These are phyloP conservation scores for Nannizzia gypsea DNA, from an alignment of 2,329 filamentous ascomycete species.

Conservation along the genomic window DNA sequence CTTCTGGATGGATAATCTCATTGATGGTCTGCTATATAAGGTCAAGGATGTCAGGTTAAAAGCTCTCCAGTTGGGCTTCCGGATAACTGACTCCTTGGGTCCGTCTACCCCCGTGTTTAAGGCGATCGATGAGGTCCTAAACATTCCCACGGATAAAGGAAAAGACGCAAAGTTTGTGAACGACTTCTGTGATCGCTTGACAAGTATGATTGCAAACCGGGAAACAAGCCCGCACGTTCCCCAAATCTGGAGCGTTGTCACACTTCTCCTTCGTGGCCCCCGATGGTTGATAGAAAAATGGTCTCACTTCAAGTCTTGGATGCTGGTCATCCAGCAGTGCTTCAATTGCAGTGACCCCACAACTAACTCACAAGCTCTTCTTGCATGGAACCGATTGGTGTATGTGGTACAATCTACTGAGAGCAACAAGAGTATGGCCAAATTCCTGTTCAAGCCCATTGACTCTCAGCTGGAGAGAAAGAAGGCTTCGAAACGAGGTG, in stretches of 20 bases:
- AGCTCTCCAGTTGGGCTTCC: constrained; percentile 62
- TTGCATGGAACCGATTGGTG: constrained; percentile 76
- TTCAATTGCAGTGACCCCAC: constrained; percentile 66
- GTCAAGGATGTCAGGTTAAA: constrained; percentile 59
- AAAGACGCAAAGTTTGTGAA: constrained; percentile 53
- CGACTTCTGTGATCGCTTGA: constrained; percentile 56
- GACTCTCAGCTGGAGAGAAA: constrained; percentile 57
- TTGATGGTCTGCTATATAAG: constrained; percentile 68
- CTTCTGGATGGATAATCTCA: constrained; percentile 71
- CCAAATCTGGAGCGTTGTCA: constrained; percentile 76
- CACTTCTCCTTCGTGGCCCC: constrained; percentile 59
- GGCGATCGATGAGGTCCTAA: constrained; percentile 46
- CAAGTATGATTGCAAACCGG: constrained; percentile 51
- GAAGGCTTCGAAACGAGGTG: constrained; percentile 38
- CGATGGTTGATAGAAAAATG: constrained; percentile 51
- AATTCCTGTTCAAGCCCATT: constrained; percentile 57
- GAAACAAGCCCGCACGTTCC: constrained; percentile 54
- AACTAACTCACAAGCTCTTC: constrained; percentile 64
- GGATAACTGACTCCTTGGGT: constrained; percentile 58
- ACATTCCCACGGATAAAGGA: constrained; percentile 38
- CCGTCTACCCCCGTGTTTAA: constrained; percentile 56
- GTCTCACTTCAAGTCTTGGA: constrained; percentile 62
- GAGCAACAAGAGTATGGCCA: constrained; percentile 44
- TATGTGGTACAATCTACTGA: constrained; percentile 59
- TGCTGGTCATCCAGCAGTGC: constrained; percentile 66